phyloP scores from a whole-genome alignment of 345 rosid species.

The Laguncularia racemosa region DNA sequence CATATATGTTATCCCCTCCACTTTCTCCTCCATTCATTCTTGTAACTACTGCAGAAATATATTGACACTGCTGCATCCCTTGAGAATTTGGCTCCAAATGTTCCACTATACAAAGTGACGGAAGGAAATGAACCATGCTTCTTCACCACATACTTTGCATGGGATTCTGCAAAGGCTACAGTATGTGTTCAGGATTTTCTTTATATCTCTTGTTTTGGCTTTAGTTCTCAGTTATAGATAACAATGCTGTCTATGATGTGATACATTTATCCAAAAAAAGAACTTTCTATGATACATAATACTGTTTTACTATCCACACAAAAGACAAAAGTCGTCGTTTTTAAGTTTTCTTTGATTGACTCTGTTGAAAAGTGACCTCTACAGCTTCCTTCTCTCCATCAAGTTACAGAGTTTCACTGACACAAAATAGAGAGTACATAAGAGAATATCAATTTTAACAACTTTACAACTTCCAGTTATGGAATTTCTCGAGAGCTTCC shows the following conservation, averaged over 20 bases:
- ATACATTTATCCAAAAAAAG: no score
- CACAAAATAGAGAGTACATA: no score
- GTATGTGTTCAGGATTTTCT: constrained; percentile 33
- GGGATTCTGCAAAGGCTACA: constrained; percentile 79
- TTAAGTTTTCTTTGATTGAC: no score
- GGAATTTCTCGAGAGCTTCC: no score
- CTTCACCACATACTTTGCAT: constrained; percentile 79
- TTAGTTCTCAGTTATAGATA: neutral
- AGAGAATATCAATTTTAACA: no score
- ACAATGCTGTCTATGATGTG: no score
- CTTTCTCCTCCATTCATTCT: neutral
- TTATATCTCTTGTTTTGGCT: constrained; percentile 7
- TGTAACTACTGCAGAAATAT: constrained; percentile 53
- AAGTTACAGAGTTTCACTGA: no score
- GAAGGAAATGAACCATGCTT: constrained; percentile 98
- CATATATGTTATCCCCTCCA: neutral
- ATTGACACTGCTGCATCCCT: constrained; percentile 66
- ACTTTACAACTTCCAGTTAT: no score
- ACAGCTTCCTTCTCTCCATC: no score
- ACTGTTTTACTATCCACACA: neutral
- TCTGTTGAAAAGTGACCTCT: no score
- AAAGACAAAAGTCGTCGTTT: no score
- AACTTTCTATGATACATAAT: no score
- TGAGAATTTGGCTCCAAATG: constrained; percentile 74
- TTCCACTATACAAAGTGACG: constrained; percentile 81